These are phyloP conservation scores for Boletus barrowsii DNA, from an alignment of 768 basidiomycete genomes.

Conservation along the genomic window DNA sequence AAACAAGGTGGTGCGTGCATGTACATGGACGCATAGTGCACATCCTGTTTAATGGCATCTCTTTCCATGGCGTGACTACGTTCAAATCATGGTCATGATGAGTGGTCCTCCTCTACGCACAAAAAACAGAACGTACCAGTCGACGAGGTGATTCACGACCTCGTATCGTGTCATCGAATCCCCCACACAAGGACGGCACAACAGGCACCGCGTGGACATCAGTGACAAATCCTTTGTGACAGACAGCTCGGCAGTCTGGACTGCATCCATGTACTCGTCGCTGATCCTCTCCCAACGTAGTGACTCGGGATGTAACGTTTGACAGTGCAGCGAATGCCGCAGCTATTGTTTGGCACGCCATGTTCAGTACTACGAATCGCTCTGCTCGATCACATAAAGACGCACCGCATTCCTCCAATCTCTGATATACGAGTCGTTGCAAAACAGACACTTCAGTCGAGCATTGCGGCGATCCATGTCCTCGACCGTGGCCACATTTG, in stretches of 20 bases:
- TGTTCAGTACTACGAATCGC: neutral
- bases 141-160: neutral
- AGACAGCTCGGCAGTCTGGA: neutral
- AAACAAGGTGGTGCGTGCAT: neutral
- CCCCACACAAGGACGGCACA: neutral
- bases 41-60: neutral
- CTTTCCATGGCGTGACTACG: neutral
- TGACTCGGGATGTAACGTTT: neutral
- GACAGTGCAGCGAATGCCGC: neutral
- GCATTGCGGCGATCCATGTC: constrained; percentile 6
- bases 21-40: neutral
- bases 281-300: neutral
- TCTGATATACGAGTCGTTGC: neutral
- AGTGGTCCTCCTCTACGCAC: no score
- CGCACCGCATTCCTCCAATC: constrained; percentile 1
- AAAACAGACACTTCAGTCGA: neutral
- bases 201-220: neutral
- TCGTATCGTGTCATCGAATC: neutral
- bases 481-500: neutral
- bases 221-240: no score
- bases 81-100: neutral
- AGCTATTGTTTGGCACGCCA: neutral
- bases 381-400: neutral
- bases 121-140: neutral
- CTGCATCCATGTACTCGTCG: neutral